Evolutionary conservation across 352 stramenopile genomes (phyloP).

Genomic region (Phytopythium kandeliae): DNA sequence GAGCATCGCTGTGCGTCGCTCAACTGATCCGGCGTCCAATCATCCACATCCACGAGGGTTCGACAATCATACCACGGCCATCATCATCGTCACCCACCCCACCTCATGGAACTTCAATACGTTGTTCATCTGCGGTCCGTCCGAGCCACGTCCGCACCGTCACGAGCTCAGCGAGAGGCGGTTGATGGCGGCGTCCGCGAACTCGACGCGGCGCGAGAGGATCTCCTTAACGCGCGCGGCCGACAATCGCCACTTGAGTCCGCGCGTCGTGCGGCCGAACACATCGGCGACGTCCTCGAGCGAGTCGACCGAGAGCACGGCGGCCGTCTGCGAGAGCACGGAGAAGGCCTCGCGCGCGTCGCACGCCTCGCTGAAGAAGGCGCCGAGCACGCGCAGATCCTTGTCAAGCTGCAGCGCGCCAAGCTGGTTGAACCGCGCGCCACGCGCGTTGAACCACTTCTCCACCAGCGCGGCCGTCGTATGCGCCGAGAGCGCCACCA

Average conservation of each 20-base stretch:
- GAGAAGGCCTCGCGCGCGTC: conserved; percentile 58
- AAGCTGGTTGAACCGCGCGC: conserved; percentile 68
- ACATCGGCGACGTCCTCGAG: conserved; percentile 75
- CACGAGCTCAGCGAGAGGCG: conserved; percentile 35
- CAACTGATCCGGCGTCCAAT: too few species aligned
- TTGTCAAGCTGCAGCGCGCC: conserved; percentile 85
- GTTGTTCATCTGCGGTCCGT: too few species aligned
- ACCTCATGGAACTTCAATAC: too few species aligned
- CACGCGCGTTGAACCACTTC: conserved; percentile 53
- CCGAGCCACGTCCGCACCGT: background rate
- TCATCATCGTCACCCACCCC: background rate
- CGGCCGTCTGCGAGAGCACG: conserved; percentile 52
- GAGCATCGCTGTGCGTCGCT: too few species aligned
- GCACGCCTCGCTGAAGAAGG: conserved; percentile 51
- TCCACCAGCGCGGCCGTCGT: conserved; percentile 48
- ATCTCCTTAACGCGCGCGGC: conserved; percentile 67
- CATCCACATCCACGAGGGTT: too few species aligned
- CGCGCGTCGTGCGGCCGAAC: conserved; percentile 52
- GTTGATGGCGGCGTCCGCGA: conserved; percentile 59
- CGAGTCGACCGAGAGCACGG: conserved; percentile 68
- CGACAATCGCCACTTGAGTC: conserved; percentile 65
- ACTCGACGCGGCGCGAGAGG: conserved; percentile 74
- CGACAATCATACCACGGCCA: too few species aligned
- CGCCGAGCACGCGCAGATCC: conserved; percentile 66
- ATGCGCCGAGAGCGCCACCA: conserved; percentile 44